Percentiles rank a stretch among this genome's conserved stretches.
Conservation (phyloP, 805 yeast genomes). For the Saturnispora gosingensis region DNA sequence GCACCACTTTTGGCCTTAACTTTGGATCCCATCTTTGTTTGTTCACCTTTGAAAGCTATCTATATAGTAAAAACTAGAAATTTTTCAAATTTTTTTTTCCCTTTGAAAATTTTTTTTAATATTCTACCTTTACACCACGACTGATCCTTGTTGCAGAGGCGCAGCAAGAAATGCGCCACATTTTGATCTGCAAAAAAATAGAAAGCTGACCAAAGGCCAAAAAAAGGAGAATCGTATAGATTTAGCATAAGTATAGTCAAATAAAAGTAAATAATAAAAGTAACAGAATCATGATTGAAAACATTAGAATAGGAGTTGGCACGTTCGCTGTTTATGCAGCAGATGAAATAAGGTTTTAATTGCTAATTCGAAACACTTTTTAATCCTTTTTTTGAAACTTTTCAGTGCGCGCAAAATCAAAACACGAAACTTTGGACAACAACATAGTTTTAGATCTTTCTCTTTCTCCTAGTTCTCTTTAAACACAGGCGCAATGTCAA, state of each 20-base stretch:
- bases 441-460: background rate
- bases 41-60: slow-evolving; percentile 2
- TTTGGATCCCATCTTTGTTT: slow-evolving; percentile 6
- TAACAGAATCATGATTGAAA: too few species aligned
- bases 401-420: background rate
- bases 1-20: slow-evolving; percentile 21
- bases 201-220: background rate
- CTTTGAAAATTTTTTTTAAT: background rate
- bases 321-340: background rate
- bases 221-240: background rate
- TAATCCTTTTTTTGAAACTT: background rate
- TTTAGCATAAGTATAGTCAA: too few species aligned
- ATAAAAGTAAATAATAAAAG: too few species aligned
- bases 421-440: slow-evolving; percentile 6
- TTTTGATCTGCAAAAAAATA: background rate
- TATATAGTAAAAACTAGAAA: slow-evolving; percentile 4
- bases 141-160: background rate
- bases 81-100: slow-evolving; percentile 1
- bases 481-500: slow-evolving; percentile 1
- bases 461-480: background rate
- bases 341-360: too few species aligned
- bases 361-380: background rate
- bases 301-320: too few species aligned
- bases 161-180: background rate
- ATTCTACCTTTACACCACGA: background rate